These are phyloP conservation scores for Fomitopsis palustris DNA, from an alignment of 1,284 basidiomycete species.

Conservation along the genomic window DNA sequence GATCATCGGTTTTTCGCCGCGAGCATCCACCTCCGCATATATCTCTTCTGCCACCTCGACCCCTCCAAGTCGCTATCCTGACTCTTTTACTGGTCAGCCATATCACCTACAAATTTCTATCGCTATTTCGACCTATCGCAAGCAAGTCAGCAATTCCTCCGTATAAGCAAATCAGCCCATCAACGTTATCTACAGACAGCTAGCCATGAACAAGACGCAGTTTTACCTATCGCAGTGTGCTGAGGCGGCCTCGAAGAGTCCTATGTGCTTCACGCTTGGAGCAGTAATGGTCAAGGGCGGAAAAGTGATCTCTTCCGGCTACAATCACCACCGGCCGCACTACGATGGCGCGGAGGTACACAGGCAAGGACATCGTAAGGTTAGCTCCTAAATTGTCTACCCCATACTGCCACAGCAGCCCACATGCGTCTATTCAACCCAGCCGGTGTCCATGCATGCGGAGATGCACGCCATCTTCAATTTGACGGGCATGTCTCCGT, in stretches of 20 bases:
- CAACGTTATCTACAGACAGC: background rate
- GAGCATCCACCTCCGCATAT: too few species aligned
- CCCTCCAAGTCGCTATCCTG: too few species aligned
- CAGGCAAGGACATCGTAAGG: slow-evolving; percentile 40
- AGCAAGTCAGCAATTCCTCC: too few species aligned
- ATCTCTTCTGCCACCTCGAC: too few species aligned
- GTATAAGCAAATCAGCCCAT: too few species aligned
- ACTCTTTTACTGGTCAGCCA: background rate
- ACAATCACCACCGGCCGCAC: slow-evolving; percentile 53
- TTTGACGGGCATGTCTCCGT: slow-evolving; percentile 48
- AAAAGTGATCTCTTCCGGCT: slow-evolving; percentile 49
- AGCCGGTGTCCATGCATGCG: slow-evolving; percentile 57
- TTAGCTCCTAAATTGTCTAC: too few species aligned
- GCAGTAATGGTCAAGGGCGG: slow-evolving; percentile 56
- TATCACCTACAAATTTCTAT: background rate
- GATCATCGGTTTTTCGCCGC: too few species aligned
- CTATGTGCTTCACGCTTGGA: slow-evolving; percentile 55
- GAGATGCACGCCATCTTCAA: slow-evolving; percentile 60
- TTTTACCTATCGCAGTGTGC: slow-evolving; percentile 52
- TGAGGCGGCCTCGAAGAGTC: slow-evolving; percentile 47
- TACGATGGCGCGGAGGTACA: slow-evolving; percentile 46
- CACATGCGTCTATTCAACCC: background rate
- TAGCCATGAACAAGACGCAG: slow-evolving; percentile 45
- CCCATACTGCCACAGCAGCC: background rate
- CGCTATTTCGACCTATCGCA: too few species aligned